Base-by-base conservation (phyloP, 331 rosid genomes). In the Quercus lobata region DNA sequence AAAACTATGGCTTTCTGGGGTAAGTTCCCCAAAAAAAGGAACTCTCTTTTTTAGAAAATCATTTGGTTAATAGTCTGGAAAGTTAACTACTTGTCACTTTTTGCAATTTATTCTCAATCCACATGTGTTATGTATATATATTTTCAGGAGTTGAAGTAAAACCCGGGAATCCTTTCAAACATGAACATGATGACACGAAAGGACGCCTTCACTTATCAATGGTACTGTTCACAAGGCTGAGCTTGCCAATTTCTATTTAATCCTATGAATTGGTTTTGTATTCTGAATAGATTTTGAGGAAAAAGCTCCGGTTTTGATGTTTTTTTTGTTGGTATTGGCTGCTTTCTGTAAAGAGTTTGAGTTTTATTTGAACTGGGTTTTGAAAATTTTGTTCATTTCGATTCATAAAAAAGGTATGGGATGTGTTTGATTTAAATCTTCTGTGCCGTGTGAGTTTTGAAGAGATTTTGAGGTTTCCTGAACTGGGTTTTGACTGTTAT, bases 131-230 rank as follows among this genome's bases (percentile, higher is more conserved):
- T 2, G 7, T 37, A 37, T 37, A 7, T 9, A 9, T 1, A 76
- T 54, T n/a, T 54, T n/a, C 87, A 92, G 98, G 97, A 55, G 85
- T 86, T 9, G 98, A 92, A 87, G 91, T 94, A 62, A 94, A 92
- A 84, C 91, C 97, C 16, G 98, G 93, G 63, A 94, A 86, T 74
- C 96, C 97, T 37, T 88, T 88, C n/a, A 81, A 88, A 73, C 93
- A 88, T 71, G 68, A 81, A 7, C 80, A 65, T 44, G 89, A 88
- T 41, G 87, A 76, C 35, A 76, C 78, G 7, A 87, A 86, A 81
- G 97, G 97, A 70, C 93, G 97, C 62, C 97, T 94, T 35, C 98
- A 92, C 81, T 72, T 94, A 86, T 91, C 98, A 12, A 82, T 94
- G 97, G 97, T 92, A 85, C 72, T 46, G 24, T 19, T 72, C 35